A percentile compares a stretch with the other conserved stretches of the same genome.
phyloP scores from a whole-genome alignment of 768 basidiomycete species.

The Pulveroboletus sp. region DNA sequence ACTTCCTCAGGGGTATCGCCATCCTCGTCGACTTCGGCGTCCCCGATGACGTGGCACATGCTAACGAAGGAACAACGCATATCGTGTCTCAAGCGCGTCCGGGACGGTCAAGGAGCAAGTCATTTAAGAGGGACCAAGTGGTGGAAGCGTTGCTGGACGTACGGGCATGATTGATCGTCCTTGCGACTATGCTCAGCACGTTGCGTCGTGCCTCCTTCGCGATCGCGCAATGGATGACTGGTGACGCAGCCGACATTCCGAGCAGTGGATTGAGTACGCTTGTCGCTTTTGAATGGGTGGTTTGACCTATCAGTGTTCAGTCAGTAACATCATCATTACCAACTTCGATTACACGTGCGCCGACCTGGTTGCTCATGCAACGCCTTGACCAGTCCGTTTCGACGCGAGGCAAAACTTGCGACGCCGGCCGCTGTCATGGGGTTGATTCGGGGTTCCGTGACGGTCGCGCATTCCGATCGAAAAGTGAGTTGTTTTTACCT shows the following conservation, averaged over 20 bases:
- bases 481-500: constrained; percentile 3
- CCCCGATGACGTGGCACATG: constrained; percentile 34
- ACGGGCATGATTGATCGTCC: constrained; percentile 28
- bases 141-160: constrained; percentile 18
- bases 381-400: not conserved
- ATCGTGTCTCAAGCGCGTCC: constrained; percentile 38
- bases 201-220: not conserved
- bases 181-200: constrained; percentile 19
- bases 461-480: constrained; percentile 19
- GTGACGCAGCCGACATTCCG: constrained; percentile 19
- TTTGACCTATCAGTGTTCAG: not conserved
- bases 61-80: constrained; percentile 35
- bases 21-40: constrained; percentile 34
- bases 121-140: constrained; percentile 1
- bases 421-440: constrained; percentile 22
- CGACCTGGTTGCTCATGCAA: too few relatives aligned
- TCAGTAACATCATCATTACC: constrained; percentile 22
- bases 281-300: not conserved
- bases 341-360: constrained; percentile 21
- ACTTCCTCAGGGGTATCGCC: constrained; percentile 38
- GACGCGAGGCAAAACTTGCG: constrained; percentile 14
- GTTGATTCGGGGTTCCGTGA: constrained; percentile 18
- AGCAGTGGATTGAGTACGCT: constrained; percentile 14
- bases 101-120: constrained; percentile 29
- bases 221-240: not conserved